phyloP scores from a whole-genome alignment of 768 basidiomycete species.

The Arthromyces matolae region DNA sequence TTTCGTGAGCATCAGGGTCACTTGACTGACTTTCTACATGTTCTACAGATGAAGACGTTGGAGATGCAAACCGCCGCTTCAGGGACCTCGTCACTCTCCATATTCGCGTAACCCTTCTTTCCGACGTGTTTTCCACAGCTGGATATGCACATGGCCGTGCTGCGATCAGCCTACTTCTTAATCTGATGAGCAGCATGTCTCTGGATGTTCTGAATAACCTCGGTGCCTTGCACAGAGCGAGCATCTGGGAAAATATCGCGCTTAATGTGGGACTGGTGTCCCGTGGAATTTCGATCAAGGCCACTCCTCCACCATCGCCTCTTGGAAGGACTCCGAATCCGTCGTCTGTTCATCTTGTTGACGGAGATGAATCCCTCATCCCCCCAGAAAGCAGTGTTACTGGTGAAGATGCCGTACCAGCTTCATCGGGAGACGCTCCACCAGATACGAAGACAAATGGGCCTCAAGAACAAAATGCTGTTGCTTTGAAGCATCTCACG shows the following conservation, averaged over 20 bases:
- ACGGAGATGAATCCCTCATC: constrained; percentile 27
- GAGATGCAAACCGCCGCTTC: constrained; percentile 59
- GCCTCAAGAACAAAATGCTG: constrained; percentile 61
- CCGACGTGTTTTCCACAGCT: constrained; percentile 82
- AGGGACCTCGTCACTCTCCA: constrained; percentile 71
- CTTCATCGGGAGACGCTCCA: constrained; percentile 1
- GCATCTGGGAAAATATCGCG: constrained; percentile 83
- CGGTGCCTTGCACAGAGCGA: constrained; percentile 76
- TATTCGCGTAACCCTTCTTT: constrained; percentile 76
- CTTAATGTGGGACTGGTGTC: constrained; percentile 57
- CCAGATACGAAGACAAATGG: constrained; percentile 36
- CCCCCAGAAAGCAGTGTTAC: constrained; percentile 25
- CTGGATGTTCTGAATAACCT: constrained; percentile 66
- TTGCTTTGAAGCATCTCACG: constrained; percentile 75
- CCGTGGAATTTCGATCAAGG: constrained; percentile 50
- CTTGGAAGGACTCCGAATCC: constrained; percentile 44
- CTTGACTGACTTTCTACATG: constrained; percentile 8
- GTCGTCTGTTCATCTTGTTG: constrained; percentile 38
- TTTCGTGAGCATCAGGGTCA: not conserved
- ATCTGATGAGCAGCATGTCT: constrained; percentile 61
- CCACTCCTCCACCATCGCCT: constrained; percentile 42
- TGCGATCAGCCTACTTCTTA: constrained; percentile 70
- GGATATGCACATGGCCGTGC: constrained; percentile 80
- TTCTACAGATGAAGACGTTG: constrained; percentile 40
- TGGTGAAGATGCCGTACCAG: not conserved